Evolutionary conservation across 2,329 filamentous ascomycete genomes (phyloP), one percentile per base, ranked within the genome.

Genomic region (Penicillium psychrosexuale): DNA sequence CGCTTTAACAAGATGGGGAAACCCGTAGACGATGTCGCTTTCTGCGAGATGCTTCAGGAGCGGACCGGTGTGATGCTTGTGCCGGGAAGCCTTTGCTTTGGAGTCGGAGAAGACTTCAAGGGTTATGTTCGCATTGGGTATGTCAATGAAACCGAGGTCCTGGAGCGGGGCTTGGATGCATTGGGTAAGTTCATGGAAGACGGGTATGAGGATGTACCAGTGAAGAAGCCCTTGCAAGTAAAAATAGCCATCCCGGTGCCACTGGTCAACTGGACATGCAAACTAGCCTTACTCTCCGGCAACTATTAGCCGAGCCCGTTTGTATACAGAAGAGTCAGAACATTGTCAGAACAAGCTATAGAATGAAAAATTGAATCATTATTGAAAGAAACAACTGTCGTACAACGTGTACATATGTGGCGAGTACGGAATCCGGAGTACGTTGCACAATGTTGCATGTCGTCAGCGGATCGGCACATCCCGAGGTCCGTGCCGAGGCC

Each of bases 91-190:
- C 80, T 78, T 39, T 90, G 87, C 63, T 95, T 96, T 70, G 91
- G 90, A 0, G 71, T 77, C 3, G 78, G 77, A 12, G 67, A 79
- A 37, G 85, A 90, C 43, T 92, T 89, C 65, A 79, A 81, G 61
- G 90, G 90, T 2, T 92, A 84, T 71, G 86, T 95, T 22, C 80
- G 91, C 56, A 81, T 95, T 58, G 90, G 90, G 0, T 94, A 88
- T 72, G 89, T 86, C 1, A 86, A 84, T 65, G 80, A 87, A 62
- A 91, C 88, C 0, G 79, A 84, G 13, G 80, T 89, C n/a, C 66
- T 95, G 49, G 77, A 82, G 64, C 80, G 85, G 59, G 90, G 83
- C 0, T 67, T 95, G 65, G 78, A 83, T 61, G 77, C 77, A 53
- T 65, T 82, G 58, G 75, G 74, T 31, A 70, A 77, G 53, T 86